A percentile compares a stretch with the other conserved stretches of the same genome.
Evolutionary conservation across 352 stramenopile genomes (phyloP).

Genomic region (Nothophytophthora sp.): DNA sequence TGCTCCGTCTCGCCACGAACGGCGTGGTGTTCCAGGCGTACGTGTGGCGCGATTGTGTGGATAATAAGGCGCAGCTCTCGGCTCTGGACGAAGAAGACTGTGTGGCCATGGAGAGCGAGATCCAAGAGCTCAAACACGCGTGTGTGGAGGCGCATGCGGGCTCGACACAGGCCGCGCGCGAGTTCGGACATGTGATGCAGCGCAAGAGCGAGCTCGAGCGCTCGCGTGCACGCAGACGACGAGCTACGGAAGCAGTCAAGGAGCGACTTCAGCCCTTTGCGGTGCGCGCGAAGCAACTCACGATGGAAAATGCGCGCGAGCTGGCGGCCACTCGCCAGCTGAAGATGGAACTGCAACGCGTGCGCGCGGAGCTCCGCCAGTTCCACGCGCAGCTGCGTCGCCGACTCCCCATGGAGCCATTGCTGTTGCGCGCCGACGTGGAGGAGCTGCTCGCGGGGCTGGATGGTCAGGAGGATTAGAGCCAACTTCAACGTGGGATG

Average conservation of each 20-base stretch:
- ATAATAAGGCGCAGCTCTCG: constrained; percentile 39
- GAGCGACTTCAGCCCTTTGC: constrained; percentile 62
- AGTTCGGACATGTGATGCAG: constrained; percentile 35
- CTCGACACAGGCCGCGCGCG: constrained; percentile 29
- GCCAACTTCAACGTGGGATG: constrained; percentile 2
- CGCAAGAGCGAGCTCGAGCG: constrained; percentile 38
- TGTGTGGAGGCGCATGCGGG: constrained; percentile 50
- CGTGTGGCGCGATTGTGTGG: constrained; percentile 70
- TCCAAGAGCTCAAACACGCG: constrained; percentile 43
- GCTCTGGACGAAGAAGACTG: constrained; percentile 48
- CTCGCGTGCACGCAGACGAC: constrained; percentile 20
- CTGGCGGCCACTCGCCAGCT: constrained; percentile 52
- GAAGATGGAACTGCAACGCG: constrained; percentile 45
- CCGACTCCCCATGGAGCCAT: constrained; percentile 50
- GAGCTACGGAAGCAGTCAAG: constrained; percentile 40
- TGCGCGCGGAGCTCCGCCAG: constrained; percentile 35
- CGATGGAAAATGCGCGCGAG: constrained; percentile 49
- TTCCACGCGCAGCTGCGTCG: constrained; percentile 44
- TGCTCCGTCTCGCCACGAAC: constrained; percentile 29
- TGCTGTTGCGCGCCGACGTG: constrained; percentile 56
- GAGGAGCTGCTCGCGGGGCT: constrained; percentile 30
- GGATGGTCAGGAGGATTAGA: constrained; percentile 3
- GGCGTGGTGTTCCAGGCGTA: constrained; percentile 66
- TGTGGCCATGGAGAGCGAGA: constrained; percentile 43
- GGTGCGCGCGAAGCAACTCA: constrained; percentile 57